Evolutionary conservation across 2,329 filamentous ascomycete species (phyloP).

Genomic region (Lojkania enalia): DNA sequence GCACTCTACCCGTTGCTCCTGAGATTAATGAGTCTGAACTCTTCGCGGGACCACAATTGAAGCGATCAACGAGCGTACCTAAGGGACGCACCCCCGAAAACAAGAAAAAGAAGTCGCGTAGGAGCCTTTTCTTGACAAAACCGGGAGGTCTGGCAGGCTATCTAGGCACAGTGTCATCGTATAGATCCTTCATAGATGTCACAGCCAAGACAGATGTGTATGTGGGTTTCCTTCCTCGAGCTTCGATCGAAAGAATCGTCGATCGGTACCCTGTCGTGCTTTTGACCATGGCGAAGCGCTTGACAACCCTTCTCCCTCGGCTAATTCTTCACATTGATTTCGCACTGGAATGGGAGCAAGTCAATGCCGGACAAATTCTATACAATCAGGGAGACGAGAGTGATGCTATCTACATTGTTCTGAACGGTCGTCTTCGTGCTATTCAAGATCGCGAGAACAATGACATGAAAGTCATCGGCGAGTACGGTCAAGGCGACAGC

Average conservation of each 20-base stretch:
- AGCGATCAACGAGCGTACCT: slow-evolving; percentile 29
- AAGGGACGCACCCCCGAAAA: slow-evolving; percentile 32
- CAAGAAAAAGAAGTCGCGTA: slow-evolving; percentile 58
- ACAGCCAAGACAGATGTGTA: slow-evolving; percentile 98
- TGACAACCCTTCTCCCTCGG: slow-evolving; percentile 85
- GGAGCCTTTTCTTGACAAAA: slow-evolving; percentile 86
- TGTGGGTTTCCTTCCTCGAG: slow-evolving; percentile 87
- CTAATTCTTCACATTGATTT: slow-evolving; percentile 97
- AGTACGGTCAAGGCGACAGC: slow-evolving; percentile 96
- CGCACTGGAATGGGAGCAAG: slow-evolving; percentile 96
- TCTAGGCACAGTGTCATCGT: slow-evolving; percentile 90
- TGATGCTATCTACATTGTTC: slow-evolving; percentile 95
- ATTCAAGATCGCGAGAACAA: slow-evolving; percentile 82
- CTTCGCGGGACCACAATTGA: slow-evolving; percentile 31
- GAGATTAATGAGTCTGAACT: slow-evolving; percentile 43
- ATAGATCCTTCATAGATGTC: slow-evolving; percentile 94
- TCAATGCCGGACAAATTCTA: slow-evolving; percentile 91
- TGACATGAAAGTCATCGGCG: slow-evolving; percentile 81
- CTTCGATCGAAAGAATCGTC: slow-evolving; percentile 85
- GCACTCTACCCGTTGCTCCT: slow-evolving; percentile 43
- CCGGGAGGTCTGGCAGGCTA: slow-evolving; percentile 94
- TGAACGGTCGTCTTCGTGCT: slow-evolving; percentile 86
- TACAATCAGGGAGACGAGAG: slow-evolving; percentile 94
- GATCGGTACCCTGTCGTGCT: slow-evolving; percentile 91
- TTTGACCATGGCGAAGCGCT: slow-evolving; percentile 91